Base-by-base conservation (phyloP, 495 filamentous ascomycete genomes). In the Neurospora tetraspora region DNA sequence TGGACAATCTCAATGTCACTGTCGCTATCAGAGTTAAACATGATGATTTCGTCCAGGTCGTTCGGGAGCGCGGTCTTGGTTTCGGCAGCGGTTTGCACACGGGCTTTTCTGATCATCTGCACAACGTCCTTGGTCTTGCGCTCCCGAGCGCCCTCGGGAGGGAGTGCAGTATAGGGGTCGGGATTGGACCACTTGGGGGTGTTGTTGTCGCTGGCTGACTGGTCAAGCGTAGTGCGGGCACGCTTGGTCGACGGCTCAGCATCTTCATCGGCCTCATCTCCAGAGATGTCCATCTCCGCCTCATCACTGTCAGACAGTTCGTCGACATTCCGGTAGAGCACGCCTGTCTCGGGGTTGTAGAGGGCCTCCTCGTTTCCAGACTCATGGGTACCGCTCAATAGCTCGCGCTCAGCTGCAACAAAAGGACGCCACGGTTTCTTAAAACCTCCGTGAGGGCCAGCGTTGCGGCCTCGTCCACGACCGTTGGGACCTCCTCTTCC, bases 161-260 rank as follows among this genome's bases (percentile, higher is more conserved):
- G 94, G 9, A 96, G 82, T 4, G 85, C 90, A 4, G 92, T 96
- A 81, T 97, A 98, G 0, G 93, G 93, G 80, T 98, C 94, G 5
- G 94, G 93, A 76, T 98, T 98, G 1, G 93, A 97, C 94, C 94
- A 98, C 80, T 90, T 92, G 1, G 93, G 93, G 4, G 80, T 72
- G 73, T 77, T 80, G 73, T 85, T 75, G 61, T 84, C 85, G 36
- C 85, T 81, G 11, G 80, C 72, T 10, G 80, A 74, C 53, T 78
- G 76, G 14, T 69, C 73, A 9, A 74, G 75, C 14, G 79, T 76
- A 14, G 81, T 73, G n/a, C 88, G 83, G 0, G 77, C 80, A n/a
- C 83, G 75, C 70, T 88, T 88, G 23, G 82, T 72, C 1, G 82
- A 84, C 53, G 88, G 89, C 38, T 86, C 83, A 16, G 81, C 82